Evolutionary conservation across 2,329 filamentous ascomycete species (phyloP).

Genomic region (Claviceps digitariae): DNA sequence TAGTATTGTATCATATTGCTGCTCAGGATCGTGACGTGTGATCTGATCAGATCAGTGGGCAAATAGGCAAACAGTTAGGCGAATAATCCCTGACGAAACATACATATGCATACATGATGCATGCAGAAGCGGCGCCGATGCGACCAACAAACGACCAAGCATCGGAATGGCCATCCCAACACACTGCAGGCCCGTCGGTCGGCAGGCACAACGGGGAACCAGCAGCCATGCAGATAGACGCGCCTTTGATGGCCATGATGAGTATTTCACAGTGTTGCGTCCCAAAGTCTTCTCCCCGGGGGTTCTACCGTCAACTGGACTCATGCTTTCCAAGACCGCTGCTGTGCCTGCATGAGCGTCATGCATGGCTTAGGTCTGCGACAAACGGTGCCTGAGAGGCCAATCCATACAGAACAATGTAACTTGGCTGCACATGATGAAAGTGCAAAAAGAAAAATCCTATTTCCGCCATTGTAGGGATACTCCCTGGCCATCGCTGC

Average conservation of each 20-base stretch:
- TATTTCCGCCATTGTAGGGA: neutral
- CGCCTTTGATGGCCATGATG: too few species aligned
- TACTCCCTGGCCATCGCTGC: neutral
- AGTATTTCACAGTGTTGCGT: too few species aligned
- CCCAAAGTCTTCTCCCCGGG: too few species aligned
- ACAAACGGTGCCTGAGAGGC: neutral
- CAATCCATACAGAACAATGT: too few species aligned
- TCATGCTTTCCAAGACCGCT: neutral
- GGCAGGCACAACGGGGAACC: neutral
- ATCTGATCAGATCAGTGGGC: neutral
- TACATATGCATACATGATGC: too few species aligned
- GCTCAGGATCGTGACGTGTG: neutral
- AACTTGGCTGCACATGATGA: neutral
- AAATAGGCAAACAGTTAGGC: neutral
- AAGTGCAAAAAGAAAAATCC: neutral
- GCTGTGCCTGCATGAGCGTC: slow-evolving; percentile 3
- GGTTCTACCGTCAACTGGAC: neutral
- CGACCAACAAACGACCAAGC: neutral
- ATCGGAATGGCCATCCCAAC: neutral
- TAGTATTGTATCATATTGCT: neutral
- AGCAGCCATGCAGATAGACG: too few species aligned
- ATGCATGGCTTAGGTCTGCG: neutral
- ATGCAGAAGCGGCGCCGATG: neutral
- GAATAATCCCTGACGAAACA: neutral
- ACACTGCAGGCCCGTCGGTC: neutral